Evolutionary conservation across 2,329 filamentous ascomycete genomes (phyloP).

Genomic region (Incumbomyces delicatus): DNA sequence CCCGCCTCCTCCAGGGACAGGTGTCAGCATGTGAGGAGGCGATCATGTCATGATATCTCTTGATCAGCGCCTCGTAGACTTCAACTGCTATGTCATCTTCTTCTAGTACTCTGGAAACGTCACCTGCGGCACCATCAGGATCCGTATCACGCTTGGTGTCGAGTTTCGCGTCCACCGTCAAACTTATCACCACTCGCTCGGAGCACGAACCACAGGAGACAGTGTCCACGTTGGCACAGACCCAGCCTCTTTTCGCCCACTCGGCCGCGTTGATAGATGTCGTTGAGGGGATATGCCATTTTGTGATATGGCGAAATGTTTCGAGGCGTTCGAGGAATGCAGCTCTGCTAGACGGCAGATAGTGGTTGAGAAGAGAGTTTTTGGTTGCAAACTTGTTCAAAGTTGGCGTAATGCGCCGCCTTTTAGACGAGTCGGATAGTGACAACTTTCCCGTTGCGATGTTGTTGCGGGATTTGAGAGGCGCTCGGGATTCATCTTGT

Average conservation of each 20-base stretch:
- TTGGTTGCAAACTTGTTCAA: constrained; percentile 17
- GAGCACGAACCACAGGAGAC: constrained; percentile 80
- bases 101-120: constrained; percentile 8
- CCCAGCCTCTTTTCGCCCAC: constrained; percentile 92
- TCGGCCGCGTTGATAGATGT: constrained; percentile 76
- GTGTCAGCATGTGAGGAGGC: constrained; percentile 65
- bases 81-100: constrained; percentile 17
- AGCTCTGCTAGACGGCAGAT: constrained; percentile 75
- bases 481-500: constrained; percentile 5
- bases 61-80: constrained; percentile 56
- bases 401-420: constrained; percentile 16
- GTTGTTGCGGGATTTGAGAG: constrained; percentile 14
- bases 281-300: constrained; percentile 82
- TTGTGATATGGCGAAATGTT: constrained; percentile 81
- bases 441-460: constrained; percentile 9
- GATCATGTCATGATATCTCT: constrained; percentile 66
- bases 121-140: constrained; percentile 9
- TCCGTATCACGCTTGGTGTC: constrained; percentile 53
- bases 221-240: constrained; percentile 71
- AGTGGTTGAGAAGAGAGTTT: constrained; percentile 49
- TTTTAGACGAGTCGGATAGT: constrained; percentile 17
- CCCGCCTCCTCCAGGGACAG: constrained; percentile 76
- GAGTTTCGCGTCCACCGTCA: constrained; percentile 69
- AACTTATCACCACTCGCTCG: constrained; percentile 71
- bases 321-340: constrained; percentile 71